Percentiles rank a stretch among this genome's conserved stretches.
phyloP scores from a whole-genome alignment of 306 rosid species.

The Geum urbanum region DNA sequence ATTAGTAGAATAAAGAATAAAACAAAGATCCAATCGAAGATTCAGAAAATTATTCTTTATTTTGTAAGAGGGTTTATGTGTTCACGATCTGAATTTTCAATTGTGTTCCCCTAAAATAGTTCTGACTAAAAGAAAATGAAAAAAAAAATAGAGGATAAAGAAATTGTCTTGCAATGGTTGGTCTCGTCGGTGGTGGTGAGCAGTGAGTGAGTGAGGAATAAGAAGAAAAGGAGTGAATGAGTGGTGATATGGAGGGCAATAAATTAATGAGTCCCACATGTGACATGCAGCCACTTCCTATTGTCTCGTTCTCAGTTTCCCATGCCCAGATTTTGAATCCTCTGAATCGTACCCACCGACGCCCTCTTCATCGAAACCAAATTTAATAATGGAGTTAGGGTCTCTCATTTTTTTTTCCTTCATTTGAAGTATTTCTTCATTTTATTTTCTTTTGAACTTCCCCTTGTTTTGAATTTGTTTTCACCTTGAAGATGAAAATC shows the following conservation, averaged over 20 bases:
- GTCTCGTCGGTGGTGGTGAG: constrained; percentile 5
- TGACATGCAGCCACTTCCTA: background rate
- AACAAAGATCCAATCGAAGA: constrained; percentile 7
- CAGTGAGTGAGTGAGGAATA: background rate
- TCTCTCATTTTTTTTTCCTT: background rate
- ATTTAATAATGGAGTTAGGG: background rate
- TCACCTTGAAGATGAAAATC: background rate
- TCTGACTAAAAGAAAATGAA: background rate
- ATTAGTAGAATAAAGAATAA: background rate
- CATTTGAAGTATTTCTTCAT: too few relatives aligned
- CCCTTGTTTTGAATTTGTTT: background rate
- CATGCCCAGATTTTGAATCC: background rate
- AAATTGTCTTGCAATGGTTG: constrained; percentile 1
- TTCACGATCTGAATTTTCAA: background rate
- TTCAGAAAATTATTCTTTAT: background rate
- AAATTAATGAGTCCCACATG: constrained; percentile 3
- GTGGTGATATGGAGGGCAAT: background rate
- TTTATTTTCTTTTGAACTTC: too few relatives aligned
- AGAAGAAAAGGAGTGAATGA: too few relatives aligned
- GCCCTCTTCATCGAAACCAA: background rate
- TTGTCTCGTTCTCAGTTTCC: background rate
- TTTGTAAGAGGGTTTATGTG: background rate
- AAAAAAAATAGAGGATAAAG: background rate
- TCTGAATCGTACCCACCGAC: constrained; percentile 19
- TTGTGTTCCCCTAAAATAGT: background rate